These are phyloP conservation scores for Puccinia triticina DNA, from an alignment of 1,284 basidiomycete genomes.

Conservation along the genomic window DNA sequence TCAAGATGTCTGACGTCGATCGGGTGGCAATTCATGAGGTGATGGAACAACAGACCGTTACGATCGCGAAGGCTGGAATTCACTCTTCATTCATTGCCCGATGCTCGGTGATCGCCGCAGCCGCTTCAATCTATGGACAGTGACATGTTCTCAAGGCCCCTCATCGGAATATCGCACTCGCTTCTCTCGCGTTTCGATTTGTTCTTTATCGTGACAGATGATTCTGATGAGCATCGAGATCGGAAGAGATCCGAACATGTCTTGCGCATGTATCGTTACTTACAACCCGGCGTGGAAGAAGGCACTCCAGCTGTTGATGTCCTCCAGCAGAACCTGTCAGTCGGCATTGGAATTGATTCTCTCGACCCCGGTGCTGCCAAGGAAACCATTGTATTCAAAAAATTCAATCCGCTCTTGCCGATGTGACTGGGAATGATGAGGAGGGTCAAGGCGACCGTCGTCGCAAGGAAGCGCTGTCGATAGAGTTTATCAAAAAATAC, in stretches of 20 bases:
- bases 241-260: conserved; percentile 96
- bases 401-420: conserved; percentile 93
- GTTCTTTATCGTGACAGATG: conserved; percentile 96
- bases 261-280: conserved; percentile 92
- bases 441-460: conserved; percentile 59
- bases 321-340: conserved; percentile 79
- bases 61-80: conserved; percentile 98
- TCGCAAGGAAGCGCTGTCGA: conserved; percentile 82
- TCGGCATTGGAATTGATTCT: conserved; percentile 68
- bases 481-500: conserved; percentile 96
- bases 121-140: conserved; percentile 96
- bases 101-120: conserved; percentile 94
- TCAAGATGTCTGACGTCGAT: too few relatives aligned
- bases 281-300: conserved; percentile 94
- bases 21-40: conserved; percentile 99
- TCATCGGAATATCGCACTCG: conserved; percentile 67
- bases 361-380: conserved; percentile 64
- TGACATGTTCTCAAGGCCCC: conserved; percentile 68
- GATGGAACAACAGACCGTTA: conserved; percentile 99
- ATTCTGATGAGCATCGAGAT: conserved; percentile 92
- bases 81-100: conserved; percentile 96
- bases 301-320: conserved; percentile 81
- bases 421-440: conserved; percentile 69
- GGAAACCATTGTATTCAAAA: conserved; percentile 86
- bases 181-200: conserved; percentile 98